Base-by-base conservation (phyloP, 2,329 filamentous ascomycete genomes). In the Aspergillus pseudoterreus region DNA sequence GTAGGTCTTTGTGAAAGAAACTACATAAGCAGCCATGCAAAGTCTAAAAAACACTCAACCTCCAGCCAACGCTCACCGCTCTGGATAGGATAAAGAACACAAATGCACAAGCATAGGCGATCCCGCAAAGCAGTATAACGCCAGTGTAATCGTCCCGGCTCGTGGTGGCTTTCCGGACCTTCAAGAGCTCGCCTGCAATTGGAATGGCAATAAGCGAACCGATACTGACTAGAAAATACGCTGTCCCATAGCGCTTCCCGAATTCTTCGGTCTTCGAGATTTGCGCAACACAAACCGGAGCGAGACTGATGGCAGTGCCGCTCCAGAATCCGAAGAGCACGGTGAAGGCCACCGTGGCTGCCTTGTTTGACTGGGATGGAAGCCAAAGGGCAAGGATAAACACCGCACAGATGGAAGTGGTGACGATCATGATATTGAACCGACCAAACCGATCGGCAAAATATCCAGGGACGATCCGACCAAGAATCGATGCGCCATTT, bases 221-320 rank as follows among this genome's bases (percentile, higher is more conserved):
- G 10, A 61, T 24, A 3, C 56, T 53, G 6, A 58, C 45, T 3
- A 64, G 14, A 2, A 48, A 49, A 50, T 49, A 61, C 4, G 54
- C 55, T 10, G 59, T 63, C 22, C 59, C 62, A 49, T 57, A 59
- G n/a, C 57, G 51, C 35, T 57, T 61, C 3, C 63, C 63, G 50
- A 58, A 64, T 12, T 66, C 59, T 30, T 63, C 59, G 1, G 60
- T 65, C 22, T 53, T 51, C 24, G 60, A 68, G 4, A 69, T 53
- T 39, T 68, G 64, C 4, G 57, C 55, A 6, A 69, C 55, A 47
- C 63, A 67, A 4, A 66, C 63, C 9, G 66, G 66, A 2, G 62
- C 56, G 11, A 68, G 49, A 24, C 60, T 63, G 19, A 67, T 60
- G 5, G 56, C 57, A 9, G 64, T 49, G 5, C 65, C 64, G 14